Conservation (phyloP, 768 basidiomycete genomes). For the Tephrocybe rancida region DNA sequence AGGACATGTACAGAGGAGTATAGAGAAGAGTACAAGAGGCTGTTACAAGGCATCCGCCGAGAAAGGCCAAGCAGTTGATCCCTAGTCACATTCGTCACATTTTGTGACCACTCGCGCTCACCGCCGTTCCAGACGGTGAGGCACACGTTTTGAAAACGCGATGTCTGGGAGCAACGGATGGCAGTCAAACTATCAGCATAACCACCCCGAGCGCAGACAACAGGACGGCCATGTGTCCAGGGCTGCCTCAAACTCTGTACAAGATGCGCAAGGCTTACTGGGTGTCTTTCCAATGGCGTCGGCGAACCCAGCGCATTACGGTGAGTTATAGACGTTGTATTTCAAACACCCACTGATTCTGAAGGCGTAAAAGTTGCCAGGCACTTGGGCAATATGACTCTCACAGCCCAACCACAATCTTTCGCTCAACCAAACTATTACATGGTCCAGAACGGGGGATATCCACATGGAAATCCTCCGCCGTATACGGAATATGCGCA, state of each 20-base stretch:
- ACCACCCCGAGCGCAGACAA: constrained; percentile 18
- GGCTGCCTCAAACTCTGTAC: constrained; percentile 50
- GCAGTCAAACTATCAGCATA: constrained; percentile 25
- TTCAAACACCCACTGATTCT: constrained; percentile 9
- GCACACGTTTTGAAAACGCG: constrained; percentile 8
- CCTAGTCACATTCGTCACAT: too few species aligned
- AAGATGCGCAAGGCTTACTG: constrained; percentile 68
- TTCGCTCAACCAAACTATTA: constrained; percentile 64
- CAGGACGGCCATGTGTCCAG: constrained; percentile 18
- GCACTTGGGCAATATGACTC: constrained; percentile 62
- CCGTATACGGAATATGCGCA: constrained; percentile 72
- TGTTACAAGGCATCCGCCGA: too few species aligned
- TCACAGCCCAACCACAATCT: constrained; percentile 61
- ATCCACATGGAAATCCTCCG: constrained; percentile 44
- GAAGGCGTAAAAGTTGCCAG: constrained; percentile 56
- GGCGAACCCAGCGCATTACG: constrained; percentile 76
- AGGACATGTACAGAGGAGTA: too few species aligned
- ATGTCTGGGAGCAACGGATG: constrained; percentile 40
- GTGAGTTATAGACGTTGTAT: constrained; percentile 35
- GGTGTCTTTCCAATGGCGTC: constrained; percentile 75
- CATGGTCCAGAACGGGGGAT: constrained; percentile 29
- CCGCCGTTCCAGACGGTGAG: constrained; percentile 4
- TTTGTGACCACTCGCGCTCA: constrained; percentile 18
- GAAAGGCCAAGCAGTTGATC: too few species aligned
- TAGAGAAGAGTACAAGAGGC: too few species aligned